Percentiles rank a stretch among this genome's conserved stretches.
These are phyloP conservation scores for Pseudozyma sp. DNA, from an alignment of 1,284 basidiomycete genomes.

Conservation along the genomic window DNA sequence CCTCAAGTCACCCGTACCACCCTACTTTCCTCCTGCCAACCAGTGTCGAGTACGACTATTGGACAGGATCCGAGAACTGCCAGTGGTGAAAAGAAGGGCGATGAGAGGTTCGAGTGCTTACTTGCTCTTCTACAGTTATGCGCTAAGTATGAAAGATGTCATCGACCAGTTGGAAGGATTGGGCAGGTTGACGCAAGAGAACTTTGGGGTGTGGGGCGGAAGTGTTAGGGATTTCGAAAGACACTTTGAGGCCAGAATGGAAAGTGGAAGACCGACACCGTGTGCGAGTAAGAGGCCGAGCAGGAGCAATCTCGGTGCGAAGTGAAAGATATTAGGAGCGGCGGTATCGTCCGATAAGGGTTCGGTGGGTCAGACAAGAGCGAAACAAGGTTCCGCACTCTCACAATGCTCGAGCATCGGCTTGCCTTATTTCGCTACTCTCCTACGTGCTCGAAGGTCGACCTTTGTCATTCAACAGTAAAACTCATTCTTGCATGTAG, in stretches of 20 bases:
- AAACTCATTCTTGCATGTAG: too few species aligned
- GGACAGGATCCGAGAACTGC: constrained; percentile 74
- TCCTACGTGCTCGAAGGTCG: too few species aligned
- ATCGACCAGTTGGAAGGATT: constrained; percentile 55
- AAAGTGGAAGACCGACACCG: constrained; percentile 29
- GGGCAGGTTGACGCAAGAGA: constrained; percentile 52
- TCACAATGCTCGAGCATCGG: too few species aligned
- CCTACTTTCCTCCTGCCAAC: constrained; percentile 92
- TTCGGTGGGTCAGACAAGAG: background rate
- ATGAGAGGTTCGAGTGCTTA: constrained; percentile 77
- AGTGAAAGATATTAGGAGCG: background rate
- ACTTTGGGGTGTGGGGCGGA: constrained; percentile 63
- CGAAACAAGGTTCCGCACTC: too few species aligned
- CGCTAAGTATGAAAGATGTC: constrained; percentile 79
- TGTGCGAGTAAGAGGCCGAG: constrained; percentile 28
- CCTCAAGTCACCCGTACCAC: constrained; percentile 89
- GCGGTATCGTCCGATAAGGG: background rate
- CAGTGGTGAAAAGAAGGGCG: constrained; percentile 79
- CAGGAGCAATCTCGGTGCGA: constrained; percentile 17
- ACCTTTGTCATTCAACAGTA: too few species aligned
- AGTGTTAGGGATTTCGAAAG: constrained; percentile 52
- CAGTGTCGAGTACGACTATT: constrained; percentile 79
- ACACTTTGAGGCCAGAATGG: constrained; percentile 45
- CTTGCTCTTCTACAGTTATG: constrained; percentile 91
- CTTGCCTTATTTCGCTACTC: too few species aligned